phyloP scores from a whole-genome alignment of 2,329 filamentous ascomycete genomes.

The Calonectria henricotiae region DNA sequence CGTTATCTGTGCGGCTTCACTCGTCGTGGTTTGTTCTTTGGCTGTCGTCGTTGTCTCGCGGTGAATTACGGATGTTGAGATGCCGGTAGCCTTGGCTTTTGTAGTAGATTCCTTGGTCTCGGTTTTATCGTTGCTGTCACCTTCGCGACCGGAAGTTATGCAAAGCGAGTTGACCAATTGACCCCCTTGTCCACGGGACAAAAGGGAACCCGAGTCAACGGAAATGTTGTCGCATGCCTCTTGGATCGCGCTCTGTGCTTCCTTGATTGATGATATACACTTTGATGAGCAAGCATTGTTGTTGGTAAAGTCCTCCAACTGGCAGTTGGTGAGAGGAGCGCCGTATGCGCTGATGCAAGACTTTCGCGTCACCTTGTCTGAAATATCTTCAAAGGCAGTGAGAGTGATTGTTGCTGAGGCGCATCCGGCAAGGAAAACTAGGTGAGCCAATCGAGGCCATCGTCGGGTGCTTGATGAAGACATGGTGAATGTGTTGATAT shows the following conservation, averaged over 20 bases:
- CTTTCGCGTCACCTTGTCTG: slow-evolving; percentile 57
- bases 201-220: slow-evolving; percentile 54
- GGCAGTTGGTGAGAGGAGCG: slow-evolving; percentile 60
- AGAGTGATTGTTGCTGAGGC: slow-evolving; percentile 54
- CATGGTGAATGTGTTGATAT: slow-evolving; percentile 34
- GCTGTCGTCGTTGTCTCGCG: slow-evolving; percentile 14
- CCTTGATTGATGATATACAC: slow-evolving; percentile 56
- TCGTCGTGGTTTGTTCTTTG: slow-evolving; percentile 14
- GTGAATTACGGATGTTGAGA: slow-evolving; percentile 2
- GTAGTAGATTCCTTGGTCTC: slow-evolving; percentile 36
- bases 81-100: slow-evolving; percentile 44
- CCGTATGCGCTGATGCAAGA: slow-evolving; percentile 63
- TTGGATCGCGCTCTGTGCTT: slow-evolving; percentile 53
- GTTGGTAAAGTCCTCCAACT: slow-evolving; percentile 57
- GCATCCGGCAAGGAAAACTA: slow-evolving; percentile 47
- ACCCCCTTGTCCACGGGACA: slow-evolving; percentile 59
- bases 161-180: slow-evolving; percentile 60
- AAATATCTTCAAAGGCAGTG: slow-evolving; percentile 61
- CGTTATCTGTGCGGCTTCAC: slow-evolving; percentile 20
- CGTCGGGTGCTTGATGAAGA: slow-evolving; percentile 42
- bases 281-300: slow-evolving; percentile 58
- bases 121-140: slow-evolving; percentile 35
- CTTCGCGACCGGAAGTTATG: background rate
- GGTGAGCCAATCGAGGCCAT: slow-evolving; percentile 49
- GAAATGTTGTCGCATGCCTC: slow-evolving; percentile 50